Evolutionary conservation across 2,329 filamentous ascomycete genomes (phyloP).

Genomic region (Stagonosporopsis vannaccii): DNA sequence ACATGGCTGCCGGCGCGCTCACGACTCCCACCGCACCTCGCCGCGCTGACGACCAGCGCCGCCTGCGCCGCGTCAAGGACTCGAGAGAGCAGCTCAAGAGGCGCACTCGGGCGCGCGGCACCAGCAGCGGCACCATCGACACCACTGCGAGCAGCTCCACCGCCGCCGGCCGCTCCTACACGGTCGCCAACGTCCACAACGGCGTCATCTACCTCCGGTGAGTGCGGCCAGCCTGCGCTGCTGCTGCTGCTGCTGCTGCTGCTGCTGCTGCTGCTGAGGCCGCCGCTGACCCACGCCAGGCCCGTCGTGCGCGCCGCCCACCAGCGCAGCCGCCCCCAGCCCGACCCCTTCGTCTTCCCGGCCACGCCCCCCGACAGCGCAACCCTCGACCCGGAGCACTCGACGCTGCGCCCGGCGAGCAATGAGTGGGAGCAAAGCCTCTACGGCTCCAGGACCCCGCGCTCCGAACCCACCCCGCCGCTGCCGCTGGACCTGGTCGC

Average conservation of each 20-base stretch:
- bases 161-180: constrained; percentile 51
- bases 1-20: constrained; percentile 33
- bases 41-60: constrained; percentile 40
- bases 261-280: background rate
- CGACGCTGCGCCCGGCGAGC: constrained; percentile 39
- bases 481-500: constrained; percentile 26
- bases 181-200: constrained; percentile 57
- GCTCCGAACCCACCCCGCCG: constrained; percentile 35
- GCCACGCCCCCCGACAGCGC: constrained; percentile 50
- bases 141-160: constrained; percentile 36
- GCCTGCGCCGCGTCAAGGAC: constrained; percentile 48
- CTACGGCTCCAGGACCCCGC: constrained; percentile 44
- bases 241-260: background rate
- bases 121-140: constrained; percentile 45
- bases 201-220: constrained; percentile 58
- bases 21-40: constrained; percentile 37
- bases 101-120: constrained; percentile 38
- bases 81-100: constrained; percentile 48
- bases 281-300: constrained; percentile 29
- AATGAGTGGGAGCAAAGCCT: constrained; percentile 48
- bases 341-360: constrained; percentile 50
- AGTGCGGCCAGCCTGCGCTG: constrained; percentile 9
- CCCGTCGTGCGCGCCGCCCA: constrained; percentile 47
- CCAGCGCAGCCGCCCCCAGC: constrained; percentile 42
- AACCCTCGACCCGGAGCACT: constrained; percentile 39